Percentiles rank a stretch among this genome's conserved stretches.
These are phyloP conservation scores for Dioscorea dumetorum DNA, from an alignment of 106 monocot species.

Conservation along the genomic window DNA sequence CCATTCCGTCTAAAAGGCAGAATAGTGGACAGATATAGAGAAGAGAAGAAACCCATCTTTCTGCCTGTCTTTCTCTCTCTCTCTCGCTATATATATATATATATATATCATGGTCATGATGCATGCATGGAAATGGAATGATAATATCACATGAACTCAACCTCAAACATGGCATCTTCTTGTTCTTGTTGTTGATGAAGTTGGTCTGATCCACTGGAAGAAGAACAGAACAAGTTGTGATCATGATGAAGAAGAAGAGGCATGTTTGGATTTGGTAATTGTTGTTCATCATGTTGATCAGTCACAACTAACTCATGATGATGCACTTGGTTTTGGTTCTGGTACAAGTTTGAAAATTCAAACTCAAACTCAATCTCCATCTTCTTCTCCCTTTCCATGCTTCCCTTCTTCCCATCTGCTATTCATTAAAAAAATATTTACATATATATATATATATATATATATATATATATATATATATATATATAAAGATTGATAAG, in stretches of 20 bases:
- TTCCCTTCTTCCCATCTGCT: neutral
- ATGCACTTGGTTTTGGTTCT: neutral
- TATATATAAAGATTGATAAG: no score
- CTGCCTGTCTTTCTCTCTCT: neutral
- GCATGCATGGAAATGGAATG: neutral
- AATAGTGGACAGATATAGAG: neutral
- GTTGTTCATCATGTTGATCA: no score
- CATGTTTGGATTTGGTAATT: neutral
- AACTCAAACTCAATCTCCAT: neutral
- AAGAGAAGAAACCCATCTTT: neutral
- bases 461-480: no score
- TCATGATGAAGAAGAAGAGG: slow-evolving; percentile 13
- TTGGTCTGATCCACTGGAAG: slow-evolving; percentile 4
- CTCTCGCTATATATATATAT: neutral
- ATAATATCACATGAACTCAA: slow-evolving; percentile 28
- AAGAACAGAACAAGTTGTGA: slow-evolving; percentile 22
- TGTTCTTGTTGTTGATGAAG: slow-evolving; percentile 18
- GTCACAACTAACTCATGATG: no score
- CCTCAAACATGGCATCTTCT: slow-evolving; percentile 38
- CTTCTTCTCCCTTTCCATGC: slow-evolving; percentile 8
- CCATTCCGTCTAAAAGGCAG: slow-evolving; percentile 11
- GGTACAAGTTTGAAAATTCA: no score
- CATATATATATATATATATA: neutral
- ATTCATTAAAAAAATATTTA: neutral
- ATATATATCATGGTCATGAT: neutral